Evolutionary conservation across 495 filamentous ascomycete species (phyloP).

Genomic region (Aspergillus steynii): DNA sequence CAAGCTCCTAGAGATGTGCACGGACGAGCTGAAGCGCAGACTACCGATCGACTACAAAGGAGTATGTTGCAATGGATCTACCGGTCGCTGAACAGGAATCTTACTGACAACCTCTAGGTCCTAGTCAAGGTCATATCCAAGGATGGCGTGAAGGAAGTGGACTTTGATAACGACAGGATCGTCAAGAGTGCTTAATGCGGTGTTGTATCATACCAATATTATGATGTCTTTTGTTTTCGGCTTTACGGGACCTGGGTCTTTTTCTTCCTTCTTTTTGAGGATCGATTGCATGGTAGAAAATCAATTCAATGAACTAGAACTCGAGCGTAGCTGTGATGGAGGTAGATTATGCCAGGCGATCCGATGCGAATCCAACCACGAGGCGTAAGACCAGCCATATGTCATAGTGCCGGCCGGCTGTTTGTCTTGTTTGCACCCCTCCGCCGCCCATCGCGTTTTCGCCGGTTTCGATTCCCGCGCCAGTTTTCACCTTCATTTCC

Average conservation of each 20-base stretch:
- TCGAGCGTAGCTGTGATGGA: slow-evolving; percentile 8
- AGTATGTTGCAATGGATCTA: slow-evolving; percentile 38
- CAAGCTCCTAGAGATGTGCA: slow-evolving; percentile 89
- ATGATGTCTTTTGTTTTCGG: slow-evolving; percentile 19
- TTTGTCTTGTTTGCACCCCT: slow-evolving; percentile 48
- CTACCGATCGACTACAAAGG: slow-evolving; percentile 99
- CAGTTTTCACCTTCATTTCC: not conserved
- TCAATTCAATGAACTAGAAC: slow-evolving; percentile 21
- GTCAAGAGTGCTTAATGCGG: slow-evolving; percentile 63
- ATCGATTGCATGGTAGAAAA: slow-evolving; percentile 24
- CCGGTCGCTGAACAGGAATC: not conserved
- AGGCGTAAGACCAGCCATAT: slow-evolving; percentile 5
- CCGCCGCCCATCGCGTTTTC: slow-evolving; percentile 17
- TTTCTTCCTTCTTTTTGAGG: slow-evolving; percentile 2
- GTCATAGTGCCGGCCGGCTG: slow-evolving; percentile 18
- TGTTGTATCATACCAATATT: slow-evolving; percentile 45
- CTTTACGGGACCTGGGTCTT: slow-evolving; percentile 28
- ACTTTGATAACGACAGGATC: slow-evolving; percentile 76
- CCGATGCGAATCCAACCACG: slow-evolving; percentile 2
- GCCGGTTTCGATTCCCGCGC: slow-evolving; percentile 15
- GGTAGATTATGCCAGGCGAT: slow-evolving; percentile 17
- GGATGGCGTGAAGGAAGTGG: slow-evolving; percentile 79
- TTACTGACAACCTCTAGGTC: slow-evolving; percentile 47
- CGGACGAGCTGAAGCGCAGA: slow-evolving; percentile 92
- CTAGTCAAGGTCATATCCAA: slow-evolving; percentile 90